Base-by-base conservation (phyloP, 164 flowering plant genomes). In the Warburgia ugandensis region DNA sequence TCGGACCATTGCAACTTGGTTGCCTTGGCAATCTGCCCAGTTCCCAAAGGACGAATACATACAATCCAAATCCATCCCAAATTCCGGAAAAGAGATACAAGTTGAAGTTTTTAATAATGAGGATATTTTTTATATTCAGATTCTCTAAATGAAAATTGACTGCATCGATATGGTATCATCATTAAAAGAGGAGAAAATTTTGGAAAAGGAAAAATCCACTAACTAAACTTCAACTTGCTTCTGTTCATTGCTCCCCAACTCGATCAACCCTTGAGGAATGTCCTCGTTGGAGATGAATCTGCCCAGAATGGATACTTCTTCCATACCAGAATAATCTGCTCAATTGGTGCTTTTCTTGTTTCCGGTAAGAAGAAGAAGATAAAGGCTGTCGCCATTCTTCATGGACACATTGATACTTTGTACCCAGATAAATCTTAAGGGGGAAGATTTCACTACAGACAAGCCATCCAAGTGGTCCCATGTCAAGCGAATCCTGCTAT, bases 371-470 rank as follows among this genome's bases (percentile, higher is more conserved):
- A 43, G 50, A 56, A 56, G 50, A 19, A 56, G 27, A 66, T 56
- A 55, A 66, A 66, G 29, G 29, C 3, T 6, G 70, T 61, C 70
- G 61, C 61, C 25, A 52, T 4, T 56, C 56, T 61, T 67, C 4
- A 54, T 56, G 9, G 66, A 67, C 13, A 66, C 70, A 10, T 52
- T 62, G 44, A 67, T 62, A 19, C 63, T 46, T 40, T 67, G 70
- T 11, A 63, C 70, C 70, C 7, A 66, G 62, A 25, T 66, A 46
- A 32, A 62, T 67, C 50, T 67, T 63, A 14, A 62, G 52, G 1
- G 67, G 71, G 50, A 67, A 67, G 31, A 67, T 67, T 54, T 67
- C 71, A 45, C 63, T 62, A 16, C 67, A 67, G 0, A 67, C 67
- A 29, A 67, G 44, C 71, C 71, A 67, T 2, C 67, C 67, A 23